phyloP scores from a whole-genome alignment of 73 alveolate genomes.

The Paraurostyla sp. region DNA sequence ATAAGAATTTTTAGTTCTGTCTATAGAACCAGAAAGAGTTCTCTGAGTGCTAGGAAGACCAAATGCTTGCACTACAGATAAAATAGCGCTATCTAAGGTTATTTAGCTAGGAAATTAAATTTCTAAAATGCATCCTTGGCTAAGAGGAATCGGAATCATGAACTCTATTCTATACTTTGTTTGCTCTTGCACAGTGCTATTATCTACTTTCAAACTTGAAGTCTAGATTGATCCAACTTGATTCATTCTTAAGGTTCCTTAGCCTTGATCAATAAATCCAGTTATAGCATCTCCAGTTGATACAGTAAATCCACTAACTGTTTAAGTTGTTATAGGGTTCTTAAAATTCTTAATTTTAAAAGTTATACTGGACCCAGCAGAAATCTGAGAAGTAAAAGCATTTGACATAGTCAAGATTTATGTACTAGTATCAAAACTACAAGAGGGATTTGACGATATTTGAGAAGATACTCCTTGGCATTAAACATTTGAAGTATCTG shows the following conservation, averaged over 20 bases:
- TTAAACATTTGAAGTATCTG: neutral
- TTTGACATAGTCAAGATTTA: conserved; percentile 2
- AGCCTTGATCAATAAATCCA: conserved; percentile 6
- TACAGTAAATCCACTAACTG: neutral
- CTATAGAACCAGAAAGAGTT: conserved; percentile 38
- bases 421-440: conserved; percentile 20
- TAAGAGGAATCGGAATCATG: conserved; percentile 13
- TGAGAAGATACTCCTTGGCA: conserved; percentile 10
- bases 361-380: conserved; percentile 1
- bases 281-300: conserved; percentile 40
- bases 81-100: neutral
- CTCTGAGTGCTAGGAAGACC: conserved; percentile 23
- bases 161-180: conserved; percentile 22
- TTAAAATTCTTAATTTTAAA: neutral
- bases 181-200: neutral
- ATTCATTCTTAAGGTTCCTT: neutral
- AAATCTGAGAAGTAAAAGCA: neutral
- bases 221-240: neutral
- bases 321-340: conserved; percentile 11
- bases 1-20: conserved; percentile 15
- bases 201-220: neutral
- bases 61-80: conserved; percentile 16
- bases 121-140: conserved; percentile 23
- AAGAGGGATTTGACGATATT: neutral
- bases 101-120: conserved; percentile 19